A percentile compares a stretch with the other conserved stretches of the same genome.
Conservation (phyloP, 208 protist species). For the Porcisia deanei region DNA sequence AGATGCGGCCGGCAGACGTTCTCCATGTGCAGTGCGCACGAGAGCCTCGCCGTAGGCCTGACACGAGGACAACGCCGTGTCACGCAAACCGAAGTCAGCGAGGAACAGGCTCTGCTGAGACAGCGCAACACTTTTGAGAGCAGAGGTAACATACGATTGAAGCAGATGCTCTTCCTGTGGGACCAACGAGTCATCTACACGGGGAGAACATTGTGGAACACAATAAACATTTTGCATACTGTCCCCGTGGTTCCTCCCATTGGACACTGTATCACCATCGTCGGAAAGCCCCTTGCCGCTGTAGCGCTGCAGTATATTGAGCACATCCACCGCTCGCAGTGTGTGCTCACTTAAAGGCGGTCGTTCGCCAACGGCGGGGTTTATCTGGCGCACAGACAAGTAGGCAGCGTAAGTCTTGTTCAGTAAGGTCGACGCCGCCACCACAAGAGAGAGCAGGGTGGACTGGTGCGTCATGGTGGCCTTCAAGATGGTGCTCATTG, state of each 20-base stretch:
- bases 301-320: constrained; percentile 13
- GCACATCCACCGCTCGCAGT: constrained; percentile 19
- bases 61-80: constrained; percentile 25
- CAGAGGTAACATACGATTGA: no score
- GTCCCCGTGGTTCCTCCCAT: not conserved
- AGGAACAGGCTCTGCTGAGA: not conserved
- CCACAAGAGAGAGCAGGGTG: constrained; percentile 5
- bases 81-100: constrained; percentile 22
- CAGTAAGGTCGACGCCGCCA: not conserved
- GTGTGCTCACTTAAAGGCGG: constrained; percentile 14
- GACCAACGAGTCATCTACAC: not conserved
- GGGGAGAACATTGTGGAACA: not conserved
- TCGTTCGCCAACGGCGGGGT: not conserved
- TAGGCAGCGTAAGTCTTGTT: constrained; percentile 12
- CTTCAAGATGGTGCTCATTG: constrained; percentile 30
- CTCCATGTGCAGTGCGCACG: constrained; percentile 21
- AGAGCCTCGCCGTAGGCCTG: constrained; percentile 28
- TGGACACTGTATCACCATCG: not conserved
- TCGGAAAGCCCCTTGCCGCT: not conserved
- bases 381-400: constrained; percentile 21
- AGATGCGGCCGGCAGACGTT: not conserved
- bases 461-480: constrained; percentile 31
- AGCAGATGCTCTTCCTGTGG: not conserved
- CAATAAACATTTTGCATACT: no score
- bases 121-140: not conserved